Conservation (phyloP, 371 early-diverging fungal species). For the Mortierella sp. region DNA sequence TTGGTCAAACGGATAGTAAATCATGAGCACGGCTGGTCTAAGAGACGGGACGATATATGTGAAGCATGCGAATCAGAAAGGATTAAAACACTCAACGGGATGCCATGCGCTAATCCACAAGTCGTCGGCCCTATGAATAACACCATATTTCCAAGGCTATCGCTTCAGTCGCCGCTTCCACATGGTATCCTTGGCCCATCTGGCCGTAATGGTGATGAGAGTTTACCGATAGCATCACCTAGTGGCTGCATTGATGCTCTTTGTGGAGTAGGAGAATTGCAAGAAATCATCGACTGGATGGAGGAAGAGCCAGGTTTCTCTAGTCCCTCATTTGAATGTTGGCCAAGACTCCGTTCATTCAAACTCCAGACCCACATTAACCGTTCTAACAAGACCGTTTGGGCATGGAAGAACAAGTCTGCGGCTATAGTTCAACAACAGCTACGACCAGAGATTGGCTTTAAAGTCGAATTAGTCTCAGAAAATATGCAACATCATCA, state of each 20-base stretch:
- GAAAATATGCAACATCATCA: background rate
- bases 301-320: background rate
- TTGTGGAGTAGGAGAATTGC: background rate
- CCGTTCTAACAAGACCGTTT: background rate
- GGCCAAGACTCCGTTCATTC: background rate
- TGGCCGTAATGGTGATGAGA: background rate
- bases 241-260: background rate
- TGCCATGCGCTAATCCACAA: background rate
- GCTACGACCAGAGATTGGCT: conserved; percentile 1
- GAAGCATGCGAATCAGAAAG: background rate
- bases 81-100: background rate
- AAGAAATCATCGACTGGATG: background rate
- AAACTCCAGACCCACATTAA: background rate
- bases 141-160: background rate
- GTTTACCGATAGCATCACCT: background rate
- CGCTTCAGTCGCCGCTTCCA: background rate
- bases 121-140: background rate
- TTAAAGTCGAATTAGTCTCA: background rate
- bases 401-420: background rate
- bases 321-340: background rate
- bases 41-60: background rate
- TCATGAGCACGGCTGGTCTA: background rate
- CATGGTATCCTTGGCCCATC: background rate
- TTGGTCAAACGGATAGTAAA: background rate
- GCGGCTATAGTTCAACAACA: background rate